These are phyloP conservation scores for Penicillium corylophilum DNA, from an alignment of 2,329 filamentous ascomycete species.

Conservation along the genomic window DNA sequence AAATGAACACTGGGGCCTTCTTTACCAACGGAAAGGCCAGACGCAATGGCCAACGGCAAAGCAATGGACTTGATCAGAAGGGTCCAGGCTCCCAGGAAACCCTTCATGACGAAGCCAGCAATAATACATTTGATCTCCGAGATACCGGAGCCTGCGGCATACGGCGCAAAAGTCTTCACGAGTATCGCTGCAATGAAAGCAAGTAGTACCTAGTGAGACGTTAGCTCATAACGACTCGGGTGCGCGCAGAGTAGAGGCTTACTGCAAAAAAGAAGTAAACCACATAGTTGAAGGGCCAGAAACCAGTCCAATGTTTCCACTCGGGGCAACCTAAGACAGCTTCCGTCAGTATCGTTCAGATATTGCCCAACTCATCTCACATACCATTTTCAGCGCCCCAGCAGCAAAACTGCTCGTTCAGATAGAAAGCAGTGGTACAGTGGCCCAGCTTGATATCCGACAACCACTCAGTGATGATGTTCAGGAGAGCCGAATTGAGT, in stretches of 20 bases:
- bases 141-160: conserved; percentile 93
- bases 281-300: conserved; percentile 77
- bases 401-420: conserved; percentile 97
- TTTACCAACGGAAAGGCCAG: conserved; percentile 91
- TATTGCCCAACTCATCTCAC: neutral
- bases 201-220: conserved; percentile 62
- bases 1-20: conserved; percentile 99
- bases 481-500: conserved; percentile 86
- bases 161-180: conserved; percentile 89
- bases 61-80: conserved; percentile 91
- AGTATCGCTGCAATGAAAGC: conserved; percentile 78
- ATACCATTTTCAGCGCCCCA: conserved; percentile 87
- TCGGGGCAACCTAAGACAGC: conserved; percentile 66
- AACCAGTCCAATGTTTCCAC: conserved; percentile 85
- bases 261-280: conserved; percentile 85
- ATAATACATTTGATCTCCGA: conserved; percentile 99
- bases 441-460: conserved; percentile 95
- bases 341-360: conserved; percentile 5
- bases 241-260: conserved; percentile 29
- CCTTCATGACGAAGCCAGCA: conserved; percentile 98
- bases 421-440: conserved; percentile 91
- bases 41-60: conserved; percentile 87
- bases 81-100: conserved; percentile 88
- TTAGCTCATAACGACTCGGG: conserved; percentile 3
- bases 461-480: conserved; percentile 96